Evolutionary conservation across 441 rosid species (phyloP).

Genomic region (Capsella rubella): DNA sequence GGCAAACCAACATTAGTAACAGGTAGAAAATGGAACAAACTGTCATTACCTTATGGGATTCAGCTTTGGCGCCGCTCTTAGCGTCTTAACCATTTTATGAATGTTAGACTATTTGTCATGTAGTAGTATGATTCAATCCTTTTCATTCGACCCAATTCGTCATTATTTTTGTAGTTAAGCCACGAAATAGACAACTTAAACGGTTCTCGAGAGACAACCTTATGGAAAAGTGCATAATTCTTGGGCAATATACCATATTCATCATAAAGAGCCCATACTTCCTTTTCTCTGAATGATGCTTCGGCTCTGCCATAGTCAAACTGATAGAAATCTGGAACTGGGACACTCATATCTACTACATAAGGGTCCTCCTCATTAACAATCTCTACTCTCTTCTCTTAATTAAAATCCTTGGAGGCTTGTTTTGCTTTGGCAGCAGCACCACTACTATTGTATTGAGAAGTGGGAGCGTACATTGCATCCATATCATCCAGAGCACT

Average conservation of each 20-base stretch:
- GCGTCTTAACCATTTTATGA: too few species aligned
- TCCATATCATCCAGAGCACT: background rate
- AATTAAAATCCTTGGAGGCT: background rate
- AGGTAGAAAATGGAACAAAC: too few species aligned
- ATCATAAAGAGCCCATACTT: slow-evolving; percentile 62
- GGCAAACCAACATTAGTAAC: too few species aligned
- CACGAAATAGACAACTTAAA: slow-evolving; percentile 50
- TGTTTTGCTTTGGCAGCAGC: background rate
- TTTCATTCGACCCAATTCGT: background rate
- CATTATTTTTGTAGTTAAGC: slow-evolving; percentile 30
- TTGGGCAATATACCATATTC: slow-evolving; percentile 54
- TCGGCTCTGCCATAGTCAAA: slow-evolving; percentile 49
- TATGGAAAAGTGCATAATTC: slow-evolving; percentile 51
- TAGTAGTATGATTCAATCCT: slow-evolving; percentile 53
- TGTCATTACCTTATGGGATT: too few species aligned
- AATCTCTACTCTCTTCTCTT: background rate
- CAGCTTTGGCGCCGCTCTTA: too few species aligned
- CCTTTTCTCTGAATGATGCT: slow-evolving; percentile 48
- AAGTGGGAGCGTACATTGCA: background rate
- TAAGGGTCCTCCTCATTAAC: background rate
- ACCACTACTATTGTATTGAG: background rate
- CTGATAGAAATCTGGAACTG: slow-evolving; percentile 54
- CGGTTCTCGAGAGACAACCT: slow-evolving; percentile 51
- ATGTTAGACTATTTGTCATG: too few species aligned
- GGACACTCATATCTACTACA: slow-evolving; percentile 45